These are phyloP conservation scores for Monosporascus sp. DNA, from an alignment of 2,329 filamentous ascomycete species.

Conservation along the genomic window DNA sequence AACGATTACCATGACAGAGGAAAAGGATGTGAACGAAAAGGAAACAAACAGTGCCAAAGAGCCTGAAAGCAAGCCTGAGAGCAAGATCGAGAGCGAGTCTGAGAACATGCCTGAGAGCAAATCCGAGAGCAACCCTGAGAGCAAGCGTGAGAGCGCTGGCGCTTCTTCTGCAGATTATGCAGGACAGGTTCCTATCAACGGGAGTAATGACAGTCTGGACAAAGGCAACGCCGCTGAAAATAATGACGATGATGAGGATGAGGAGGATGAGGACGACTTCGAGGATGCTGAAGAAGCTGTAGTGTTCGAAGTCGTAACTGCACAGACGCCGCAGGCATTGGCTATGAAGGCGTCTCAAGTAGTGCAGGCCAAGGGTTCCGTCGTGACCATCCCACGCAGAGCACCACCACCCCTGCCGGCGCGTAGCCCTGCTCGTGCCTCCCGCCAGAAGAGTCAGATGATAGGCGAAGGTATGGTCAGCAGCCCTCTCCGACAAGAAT, in stretches of 20 bases:
- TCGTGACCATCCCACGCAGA: slow-evolving; percentile 82
- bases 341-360: slow-evolving; percentile 58
- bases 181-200: background rate
- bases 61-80: slow-evolving; percentile 1
- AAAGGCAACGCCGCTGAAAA: slow-evolving; percentile 23
- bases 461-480: slow-evolving; percentile 48
- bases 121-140: background rate
- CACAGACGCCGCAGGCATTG: slow-evolving; percentile 51
- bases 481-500: slow-evolving; percentile 48
- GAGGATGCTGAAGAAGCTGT: slow-evolving; percentile 55
- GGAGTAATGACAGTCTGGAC: slow-evolving; percentile 2
- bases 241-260: slow-evolving; percentile 43
- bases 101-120: background rate
- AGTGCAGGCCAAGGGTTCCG: slow-evolving; percentile 66
- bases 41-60: slow-evolving; percentile 1
- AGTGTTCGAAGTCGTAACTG: slow-evolving; percentile 60
- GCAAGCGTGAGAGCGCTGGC: background rate
- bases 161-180: background rate
- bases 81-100: background rate
- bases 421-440: slow-evolving; percentile 64
- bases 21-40: slow-evolving; percentile 2
- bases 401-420: slow-evolving; percentile 71
- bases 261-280: slow-evolving; percentile 42
- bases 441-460: slow-evolving; percentile 51
- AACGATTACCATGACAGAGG: slow-evolving; percentile 9